Conservation (phyloP, 306 rosid species). For the Casuarina cunninghamiana region DNA sequence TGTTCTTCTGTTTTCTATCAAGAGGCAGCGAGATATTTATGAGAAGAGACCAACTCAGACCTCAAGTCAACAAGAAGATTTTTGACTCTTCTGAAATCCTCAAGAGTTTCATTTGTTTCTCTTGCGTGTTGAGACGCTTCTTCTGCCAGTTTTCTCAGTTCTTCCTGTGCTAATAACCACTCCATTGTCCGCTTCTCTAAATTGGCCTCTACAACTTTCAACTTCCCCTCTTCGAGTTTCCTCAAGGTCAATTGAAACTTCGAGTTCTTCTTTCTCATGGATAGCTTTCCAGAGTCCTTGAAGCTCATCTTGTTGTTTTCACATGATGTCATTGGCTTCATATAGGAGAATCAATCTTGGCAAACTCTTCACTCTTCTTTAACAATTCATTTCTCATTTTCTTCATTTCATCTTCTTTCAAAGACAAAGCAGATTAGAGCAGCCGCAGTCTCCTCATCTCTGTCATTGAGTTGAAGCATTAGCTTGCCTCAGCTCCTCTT, state of each 20-base stretch:
- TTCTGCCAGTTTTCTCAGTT: conserved; percentile 64
- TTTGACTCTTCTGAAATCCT: conserved; percentile 70
- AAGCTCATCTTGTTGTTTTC: conserved; percentile 69
- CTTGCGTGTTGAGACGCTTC: conserved; percentile 46
- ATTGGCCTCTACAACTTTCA: conserved; percentile 55
- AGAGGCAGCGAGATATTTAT: conserved; percentile 67
- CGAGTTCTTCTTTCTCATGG: conserved; percentile 57
- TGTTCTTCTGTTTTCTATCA: conserved; percentile 72
- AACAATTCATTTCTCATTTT: conserved; percentile 55
- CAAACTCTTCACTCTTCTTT: conserved; percentile 61
- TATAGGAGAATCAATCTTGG: conserved; percentile 43
- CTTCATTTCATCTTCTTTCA: conserved; percentile 69
- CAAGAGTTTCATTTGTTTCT: conserved; percentile 54
- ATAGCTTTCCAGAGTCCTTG: conserved; percentile 47
- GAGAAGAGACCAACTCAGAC: conserved; percentile 84
- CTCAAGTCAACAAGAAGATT: conserved; percentile 68
- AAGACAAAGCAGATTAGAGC: conserved; percentile 31
- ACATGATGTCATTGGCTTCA: conserved; percentile 70
- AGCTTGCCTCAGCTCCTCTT: conserved; percentile 65
- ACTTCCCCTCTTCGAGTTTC: conserved; percentile 62
- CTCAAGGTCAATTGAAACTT: conserved; percentile 35
- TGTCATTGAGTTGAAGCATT: conserved; percentile 59
- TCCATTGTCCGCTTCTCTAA: conserved; percentile 76
- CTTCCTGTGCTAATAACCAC: conserved; percentile 77
- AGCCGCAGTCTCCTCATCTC: conserved; percentile 44